Conservation (phyloP, 2,329 filamentous ascomycete species). For the Exophiala spinifera region DNA sequence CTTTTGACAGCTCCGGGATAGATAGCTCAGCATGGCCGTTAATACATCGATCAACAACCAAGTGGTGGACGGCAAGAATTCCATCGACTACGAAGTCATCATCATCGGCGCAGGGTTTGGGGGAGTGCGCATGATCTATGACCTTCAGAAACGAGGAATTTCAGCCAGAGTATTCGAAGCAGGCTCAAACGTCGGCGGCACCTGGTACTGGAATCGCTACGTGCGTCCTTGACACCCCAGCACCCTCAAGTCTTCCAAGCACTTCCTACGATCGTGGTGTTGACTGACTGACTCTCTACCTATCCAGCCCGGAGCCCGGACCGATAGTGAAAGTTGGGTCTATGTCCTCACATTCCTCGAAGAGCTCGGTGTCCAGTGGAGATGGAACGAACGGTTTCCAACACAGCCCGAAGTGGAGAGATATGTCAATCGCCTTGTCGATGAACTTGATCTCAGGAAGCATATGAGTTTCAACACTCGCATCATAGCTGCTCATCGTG, state of each 20-base stretch:
- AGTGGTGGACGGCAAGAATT: neutral
- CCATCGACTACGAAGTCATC: neutral
- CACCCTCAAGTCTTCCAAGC: too few species aligned
- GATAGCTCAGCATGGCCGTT: neutral
- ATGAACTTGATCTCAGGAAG: slow-evolving; percentile 43
- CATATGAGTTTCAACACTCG: slow-evolving; percentile 45
- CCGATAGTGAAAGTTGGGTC: slow-evolving; percentile 47
- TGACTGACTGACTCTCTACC: neutral
- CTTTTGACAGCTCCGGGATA: too few species aligned
- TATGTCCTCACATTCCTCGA: slow-evolving; percentile 33
- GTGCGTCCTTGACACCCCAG: neutral
- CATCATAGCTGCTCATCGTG: slow-evolving; percentile 41
- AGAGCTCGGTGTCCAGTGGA: slow-evolving; percentile 40
- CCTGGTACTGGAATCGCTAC: slow-evolving; percentile 35
- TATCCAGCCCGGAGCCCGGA: slow-evolving; percentile 42
- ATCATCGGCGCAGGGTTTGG: slow-evolving; percentile 5
- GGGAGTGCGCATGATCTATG: slow-evolving; percentile 39
- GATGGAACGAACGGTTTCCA: slow-evolving; percentile 34
- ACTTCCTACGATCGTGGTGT: neutral
- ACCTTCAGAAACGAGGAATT: slow-evolving; percentile 49
- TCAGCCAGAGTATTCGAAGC: slow-evolving; percentile 46
- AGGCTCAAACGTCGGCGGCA: slow-evolving; percentile 40
- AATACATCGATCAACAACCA: neutral
- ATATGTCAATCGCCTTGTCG: slow-evolving; percentile 49
- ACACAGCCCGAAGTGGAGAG: slow-evolving; percentile 39